Conservation (phyloP, 148 eudicot genomes). For the Salicornia ramosissima region DNA sequence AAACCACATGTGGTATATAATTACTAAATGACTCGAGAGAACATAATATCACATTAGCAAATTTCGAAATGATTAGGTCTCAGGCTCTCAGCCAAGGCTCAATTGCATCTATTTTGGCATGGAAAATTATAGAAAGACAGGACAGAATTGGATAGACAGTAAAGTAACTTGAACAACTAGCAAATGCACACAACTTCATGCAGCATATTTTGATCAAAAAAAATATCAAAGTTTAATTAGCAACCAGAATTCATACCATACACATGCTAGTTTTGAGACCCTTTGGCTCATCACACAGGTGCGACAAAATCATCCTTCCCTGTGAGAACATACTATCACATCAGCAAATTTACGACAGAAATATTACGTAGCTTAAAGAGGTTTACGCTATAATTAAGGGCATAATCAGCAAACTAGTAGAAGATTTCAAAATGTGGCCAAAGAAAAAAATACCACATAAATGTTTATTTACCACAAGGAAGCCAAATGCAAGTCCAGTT, state of each 20-base stretch:
- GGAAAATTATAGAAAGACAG: not conserved
- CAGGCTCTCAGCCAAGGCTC: not conserved
- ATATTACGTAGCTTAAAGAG: not conserved
- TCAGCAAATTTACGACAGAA: conserved; percentile 15
- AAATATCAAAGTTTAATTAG: not conserved
- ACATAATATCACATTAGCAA: not conserved
- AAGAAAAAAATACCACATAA: not conserved
- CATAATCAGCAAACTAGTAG: not conserved
- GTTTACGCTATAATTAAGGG: not conserved
- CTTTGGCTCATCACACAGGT: conserved; percentile 96
- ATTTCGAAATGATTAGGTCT: not conserved
- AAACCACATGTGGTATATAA: too few species aligned
- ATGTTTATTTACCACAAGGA: conserved; percentile 74
- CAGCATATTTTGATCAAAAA: not conserved
- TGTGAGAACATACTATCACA: conserved; percentile 35
- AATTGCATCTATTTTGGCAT: not conserved
- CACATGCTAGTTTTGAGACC: conserved; percentile 96
- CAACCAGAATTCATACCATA: conserved; percentile 50
- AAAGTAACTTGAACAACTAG: not conserved
- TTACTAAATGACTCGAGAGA: too few species aligned
- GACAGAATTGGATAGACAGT: not conserved
- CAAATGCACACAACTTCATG: not conserved
- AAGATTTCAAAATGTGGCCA: not conserved
- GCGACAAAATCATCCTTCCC: conserved; percentile 95
- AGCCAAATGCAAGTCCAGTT: conserved; percentile 92